Evolutionary conservation across 106 monocot species (phyloP).

Genomic region (Dioscorea dumetorum): DNA sequence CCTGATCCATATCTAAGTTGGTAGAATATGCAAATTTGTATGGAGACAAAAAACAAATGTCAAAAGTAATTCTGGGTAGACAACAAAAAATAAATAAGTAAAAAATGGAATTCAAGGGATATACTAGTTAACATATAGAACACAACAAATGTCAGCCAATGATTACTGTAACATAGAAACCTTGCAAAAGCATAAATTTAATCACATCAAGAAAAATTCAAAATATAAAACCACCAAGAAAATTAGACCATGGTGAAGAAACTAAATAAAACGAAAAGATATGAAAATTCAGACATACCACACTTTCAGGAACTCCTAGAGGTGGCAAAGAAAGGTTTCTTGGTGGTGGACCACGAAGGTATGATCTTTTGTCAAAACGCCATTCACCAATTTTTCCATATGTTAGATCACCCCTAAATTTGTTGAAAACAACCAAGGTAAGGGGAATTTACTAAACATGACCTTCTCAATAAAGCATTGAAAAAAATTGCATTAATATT

Average conservation of each 20-base stretch:
- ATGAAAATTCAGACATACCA: constrained; percentile 48
- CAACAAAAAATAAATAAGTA: background rate
- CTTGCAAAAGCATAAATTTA: background rate
- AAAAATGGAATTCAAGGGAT: background rate
- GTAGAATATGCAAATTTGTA: too few species aligned
- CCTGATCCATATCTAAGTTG: too few species aligned
- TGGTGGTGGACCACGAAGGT: constrained; percentile 67
- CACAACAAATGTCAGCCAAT: background rate
- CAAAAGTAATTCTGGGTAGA: too few species aligned
- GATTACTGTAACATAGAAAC: background rate
- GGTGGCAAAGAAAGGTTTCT: constrained; percentile 89
- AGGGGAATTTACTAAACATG: background rate
- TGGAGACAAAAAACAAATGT: too few species aligned
- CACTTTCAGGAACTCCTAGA: constrained; percentile 95
- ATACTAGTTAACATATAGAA: background rate
- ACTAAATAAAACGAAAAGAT: background rate
- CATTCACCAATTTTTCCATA: constrained; percentile 96
- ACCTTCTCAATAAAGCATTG: background rate
- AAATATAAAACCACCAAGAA: background rate
- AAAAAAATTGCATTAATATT: too few species aligned
- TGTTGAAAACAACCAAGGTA: background rate
- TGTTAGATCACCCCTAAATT: constrained; percentile 77
- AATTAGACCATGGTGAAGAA: background rate
- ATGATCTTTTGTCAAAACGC: constrained; percentile 97
- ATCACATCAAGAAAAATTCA: background rate